Percentiles rank a stretch among this genome's conserved stretches.
These are phyloP conservation scores for Pneumocystis carinii DNA, from an alignment of 1,139 yeast genomes.

Conservation along the genomic window DNA sequence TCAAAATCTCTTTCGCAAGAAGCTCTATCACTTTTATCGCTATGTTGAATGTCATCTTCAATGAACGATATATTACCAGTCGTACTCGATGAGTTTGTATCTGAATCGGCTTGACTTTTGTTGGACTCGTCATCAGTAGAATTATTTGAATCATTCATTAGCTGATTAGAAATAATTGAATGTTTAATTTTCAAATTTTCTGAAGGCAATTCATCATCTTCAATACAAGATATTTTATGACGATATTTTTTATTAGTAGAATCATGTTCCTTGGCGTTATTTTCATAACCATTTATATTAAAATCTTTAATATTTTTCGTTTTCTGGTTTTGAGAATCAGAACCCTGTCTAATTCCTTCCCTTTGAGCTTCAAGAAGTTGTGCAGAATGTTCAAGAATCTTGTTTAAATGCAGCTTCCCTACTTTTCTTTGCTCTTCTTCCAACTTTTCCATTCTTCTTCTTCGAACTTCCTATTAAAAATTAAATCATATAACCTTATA, in stretches of 20 bases:
- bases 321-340: constrained; percentile 14
- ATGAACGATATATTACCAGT: not conserved
- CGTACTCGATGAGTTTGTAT: not conserved
- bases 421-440: constrained; percentile 45
- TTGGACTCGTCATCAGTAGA: not conserved
- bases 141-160: not conserved
- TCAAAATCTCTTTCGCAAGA: constrained; percentile 16
- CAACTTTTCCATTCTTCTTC: constrained; percentile 24
- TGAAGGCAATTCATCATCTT: constrained; percentile 17
- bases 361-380: constrained; percentile 73
- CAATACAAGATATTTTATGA: constrained; percentile 14
- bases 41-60: constrained; percentile 12
- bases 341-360: constrained; percentile 20
- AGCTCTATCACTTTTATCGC: constrained; percentile 18
- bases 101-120: not conserved
- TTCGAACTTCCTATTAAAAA: constrained; percentile 24
- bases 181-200: constrained; percentile 11
- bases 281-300: constrained; percentile 13
- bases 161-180: not conserved
- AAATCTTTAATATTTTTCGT: constrained; percentile 13
- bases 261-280: constrained; percentile 14
- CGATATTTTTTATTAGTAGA: not conserved
- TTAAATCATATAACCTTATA: not conserved
- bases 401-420: constrained; percentile 77
- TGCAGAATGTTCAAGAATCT: constrained; percentile 82